Evolutionary conservation across 106 monocot species (phyloP).

Genomic region (Allium sativum): DNA sequence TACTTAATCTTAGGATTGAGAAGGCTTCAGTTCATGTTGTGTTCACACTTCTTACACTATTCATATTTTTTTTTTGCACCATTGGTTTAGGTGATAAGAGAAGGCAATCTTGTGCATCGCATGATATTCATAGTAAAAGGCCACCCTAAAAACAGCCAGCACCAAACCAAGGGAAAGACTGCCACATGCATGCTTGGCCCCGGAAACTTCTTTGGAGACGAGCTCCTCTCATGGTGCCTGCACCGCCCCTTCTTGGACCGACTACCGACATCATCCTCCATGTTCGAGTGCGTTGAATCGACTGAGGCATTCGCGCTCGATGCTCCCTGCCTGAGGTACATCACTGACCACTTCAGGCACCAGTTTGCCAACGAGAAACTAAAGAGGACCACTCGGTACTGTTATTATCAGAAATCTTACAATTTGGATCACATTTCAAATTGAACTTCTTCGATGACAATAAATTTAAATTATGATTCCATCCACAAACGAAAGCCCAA

Average conservation of each 20-base stretch:
- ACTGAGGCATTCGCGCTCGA: slow-evolving; percentile 69
- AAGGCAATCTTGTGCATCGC: slow-evolving; percentile 80
- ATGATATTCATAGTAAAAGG: slow-evolving; percentile 82
- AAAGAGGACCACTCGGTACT: slow-evolving; percentile 73
- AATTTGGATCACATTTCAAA: too few species aligned
- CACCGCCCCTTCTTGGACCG: slow-evolving; percentile 77
- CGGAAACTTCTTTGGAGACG: slow-evolving; percentile 80
- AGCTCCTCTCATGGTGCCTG: slow-evolving; percentile 94
- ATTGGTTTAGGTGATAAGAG: slow-evolving; percentile 58
- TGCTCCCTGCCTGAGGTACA: slow-evolving; percentile 58
- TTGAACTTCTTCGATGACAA: too few species aligned
- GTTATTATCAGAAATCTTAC: too few species aligned
- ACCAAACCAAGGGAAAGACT: slow-evolving; percentile 49
- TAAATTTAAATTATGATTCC: too few species aligned
- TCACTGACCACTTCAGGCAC: slow-evolving; percentile 89
- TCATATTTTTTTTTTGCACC: not conserved
- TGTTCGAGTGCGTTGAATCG: slow-evolving; percentile 54
- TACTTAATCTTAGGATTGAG: not conserved
- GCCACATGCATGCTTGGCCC: slow-evolving; percentile 73
- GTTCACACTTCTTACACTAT: not conserved
- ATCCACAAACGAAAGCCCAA: too few species aligned
- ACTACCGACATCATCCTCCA: slow-evolving; percentile 66
- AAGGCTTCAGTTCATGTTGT: not conserved
- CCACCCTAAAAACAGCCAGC: slow-evolving; percentile 48
- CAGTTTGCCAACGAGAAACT: slow-evolving; percentile 84